Evolutionary conservation across 495 filamentous ascomycete genomes (phyloP).

Genomic region (Penicillium lagena): DNA sequence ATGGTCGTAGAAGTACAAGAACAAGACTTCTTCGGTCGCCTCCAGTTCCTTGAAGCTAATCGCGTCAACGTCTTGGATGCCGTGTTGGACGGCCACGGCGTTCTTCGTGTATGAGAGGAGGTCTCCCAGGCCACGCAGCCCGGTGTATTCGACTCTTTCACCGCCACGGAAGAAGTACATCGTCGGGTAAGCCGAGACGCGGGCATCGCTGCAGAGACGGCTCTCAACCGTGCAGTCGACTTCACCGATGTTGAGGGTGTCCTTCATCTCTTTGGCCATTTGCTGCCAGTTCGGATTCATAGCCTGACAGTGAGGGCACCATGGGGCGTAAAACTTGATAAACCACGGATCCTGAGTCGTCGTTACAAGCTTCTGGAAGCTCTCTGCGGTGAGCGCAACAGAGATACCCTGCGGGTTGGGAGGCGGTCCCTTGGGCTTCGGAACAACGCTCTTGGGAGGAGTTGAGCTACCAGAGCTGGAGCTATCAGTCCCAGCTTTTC

Average conservation of each 20-base stretch:
- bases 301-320: constrained; percentile 92
- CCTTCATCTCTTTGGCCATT: constrained; percentile 84
- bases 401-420: constrained; percentile 73
- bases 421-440: constrained; percentile 40
- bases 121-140: constrained; percentile 88
- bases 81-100: constrained; percentile 69
- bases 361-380: constrained; percentile 79
- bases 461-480: too few species aligned
- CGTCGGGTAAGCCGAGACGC: constrained; percentile 73
- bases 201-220: constrained; percentile 83
- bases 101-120: constrained; percentile 80
- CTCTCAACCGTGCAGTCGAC: constrained; percentile 87
- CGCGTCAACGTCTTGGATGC: constrained; percentile 73
- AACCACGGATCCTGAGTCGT: constrained; percentile 92
- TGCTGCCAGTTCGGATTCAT: constrained; percentile 86
- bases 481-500: too few species aligned
- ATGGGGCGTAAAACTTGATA: constrained; percentile 96
- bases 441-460: too few species aligned
- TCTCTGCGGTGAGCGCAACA: constrained; percentile 70
- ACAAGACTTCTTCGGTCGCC: constrained; percentile 89
- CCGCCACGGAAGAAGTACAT: constrained; percentile 90
- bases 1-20: constrained; percentile 94
- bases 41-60: constrained; percentile 76
- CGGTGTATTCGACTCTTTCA: constrained; percentile 87
- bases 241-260: constrained; percentile 83